Evolutionary conservation across 441 rosid species (phyloP), one percentile per base, ranked within the genome.

Genomic region (Viola pubescens): DNA sequence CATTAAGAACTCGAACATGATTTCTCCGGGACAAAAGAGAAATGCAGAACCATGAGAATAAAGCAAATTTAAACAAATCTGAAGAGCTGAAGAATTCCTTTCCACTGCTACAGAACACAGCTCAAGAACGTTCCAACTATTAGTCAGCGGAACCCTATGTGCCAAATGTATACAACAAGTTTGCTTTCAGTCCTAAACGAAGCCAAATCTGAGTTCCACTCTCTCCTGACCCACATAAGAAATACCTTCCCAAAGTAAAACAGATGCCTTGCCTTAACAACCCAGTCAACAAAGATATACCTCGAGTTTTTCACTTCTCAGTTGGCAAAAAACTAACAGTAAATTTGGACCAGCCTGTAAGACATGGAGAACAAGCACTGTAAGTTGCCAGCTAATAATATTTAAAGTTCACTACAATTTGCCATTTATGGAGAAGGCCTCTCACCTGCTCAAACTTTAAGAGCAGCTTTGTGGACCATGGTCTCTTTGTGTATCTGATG

Each of bases 401-500:
- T 19, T 19, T 19, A 19, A 19, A 19, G 26, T 19, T 19, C 26
- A 19, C 26, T 1, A 19, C 26, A 19, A 19, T 19, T 19, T 19
- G 26, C 26, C 26, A 19, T 19, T 19, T 19, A 19, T 19, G 26
- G 1, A 19, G 26, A 19, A 19, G 26, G 26, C 4, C 34, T 6
- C 62, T 19, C 49, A 26, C 9, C 52, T 54, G 6, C 58, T 80
- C 82, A 94, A 67, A 75, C 84, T 79, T 83, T 88, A 63, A 88
- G 71, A 48, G 83, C 92, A 53, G 90, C 91, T 78, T 88, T 94
- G 83, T 94, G 98, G 63, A 94, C 91, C 97, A 94, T 94, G 66
- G 97, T 94, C 76, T 94, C 99, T 77, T 91, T 94, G 92, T 94
- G 99, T 64, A 94, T 94, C 66, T 90, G 98, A 69, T 94, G 99